Evolutionary conservation across 805 yeast genomes (phyloP), one percentile per base, ranked within the genome.

Genomic region (Ascoidea rubescens): DNA sequence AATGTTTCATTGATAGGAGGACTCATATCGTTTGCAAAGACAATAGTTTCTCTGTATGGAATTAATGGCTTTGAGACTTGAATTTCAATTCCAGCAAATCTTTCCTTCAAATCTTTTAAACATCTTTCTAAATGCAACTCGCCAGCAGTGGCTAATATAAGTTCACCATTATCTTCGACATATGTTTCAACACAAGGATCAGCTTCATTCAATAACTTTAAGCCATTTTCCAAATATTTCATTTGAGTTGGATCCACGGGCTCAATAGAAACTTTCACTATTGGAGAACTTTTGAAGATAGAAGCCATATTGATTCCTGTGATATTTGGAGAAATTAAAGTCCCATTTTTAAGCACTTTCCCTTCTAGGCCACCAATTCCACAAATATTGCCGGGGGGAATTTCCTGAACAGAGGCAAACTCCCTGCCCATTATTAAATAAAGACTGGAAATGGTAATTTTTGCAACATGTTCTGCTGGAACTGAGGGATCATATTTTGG

Each of bases 71-170:
- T 86, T 31, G 96, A 91, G 37, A 82, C 79, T 4, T 84, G 78
- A 8, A 93, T 81, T 50, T 88, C 96, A 58, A 89, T 79, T 10
- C 90, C 89, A 0, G 98, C 97, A 74, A 89, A 93, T 58, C 98
- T 73, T 60, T 87, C 96, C 52, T 77, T 80, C 61, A 93, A 69
- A 67, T 93, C 99, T 61, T 88, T 89, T 58, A 93, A 66, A 66
- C 99, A 93, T 62, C 99, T 77, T 62, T 93, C 99, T 46, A 93
- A 71, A 70, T 93, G 99, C 56, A 93, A 72, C 66, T 93, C 99
- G 50, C 99, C 99, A 7, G 99, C 96, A 7, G 96, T 90, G 48
- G 95, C 87, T 59, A 93, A 71, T 57, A 93, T 89, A 58, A 87
- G 86, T 66, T 93, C 99, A 53, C 99, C 99, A 6, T 82, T 80